These are phyloP conservation scores for Talaromyces amestolkiae DNA, from an alignment of 2,329 filamentous ascomycete genomes.

Conservation along the genomic window DNA sequence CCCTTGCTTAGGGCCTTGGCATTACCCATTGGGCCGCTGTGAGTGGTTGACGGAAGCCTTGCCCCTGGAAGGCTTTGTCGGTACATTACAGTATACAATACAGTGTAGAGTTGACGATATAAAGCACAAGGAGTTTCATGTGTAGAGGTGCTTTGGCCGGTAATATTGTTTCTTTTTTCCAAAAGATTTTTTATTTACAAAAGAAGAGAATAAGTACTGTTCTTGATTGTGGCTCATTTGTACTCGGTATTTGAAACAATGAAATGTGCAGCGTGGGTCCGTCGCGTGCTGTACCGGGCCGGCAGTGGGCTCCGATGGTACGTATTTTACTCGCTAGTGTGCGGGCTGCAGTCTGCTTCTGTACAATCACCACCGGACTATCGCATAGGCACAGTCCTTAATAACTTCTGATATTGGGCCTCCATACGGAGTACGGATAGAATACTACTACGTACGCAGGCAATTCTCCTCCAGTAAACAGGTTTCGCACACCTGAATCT, in stretches of 20 bases:
- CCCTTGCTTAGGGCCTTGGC: slow-evolving; percentile 9
- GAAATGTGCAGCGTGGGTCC: slow-evolving; percentile 1
- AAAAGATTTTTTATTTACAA: no score
- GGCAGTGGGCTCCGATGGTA: neutral
- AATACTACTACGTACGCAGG: no score
- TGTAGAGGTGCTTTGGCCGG: no score
- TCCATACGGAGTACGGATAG: neutral
- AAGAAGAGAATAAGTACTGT: neutral
- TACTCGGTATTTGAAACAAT: slow-evolving; percentile 8
- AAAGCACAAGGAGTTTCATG: no score
- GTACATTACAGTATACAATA: no score
- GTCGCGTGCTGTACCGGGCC: slow-evolving; percentile 4
- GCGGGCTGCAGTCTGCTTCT: neutral
- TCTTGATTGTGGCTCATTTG: neutral
- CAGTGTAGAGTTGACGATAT: no score
- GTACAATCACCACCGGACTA: neutral
- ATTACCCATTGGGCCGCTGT: neutral
- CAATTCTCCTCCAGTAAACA: neutral
- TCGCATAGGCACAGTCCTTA: neutral
- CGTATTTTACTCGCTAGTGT: neutral
- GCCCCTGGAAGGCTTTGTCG: neutral
- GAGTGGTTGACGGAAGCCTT: neutral
- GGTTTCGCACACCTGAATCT: neutral
- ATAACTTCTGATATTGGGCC: neutral
- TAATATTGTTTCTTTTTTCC: no score